Evolutionary conservation across 305 asterid species (phyloP).

Genomic region (Fraxinus sp.): DNA sequence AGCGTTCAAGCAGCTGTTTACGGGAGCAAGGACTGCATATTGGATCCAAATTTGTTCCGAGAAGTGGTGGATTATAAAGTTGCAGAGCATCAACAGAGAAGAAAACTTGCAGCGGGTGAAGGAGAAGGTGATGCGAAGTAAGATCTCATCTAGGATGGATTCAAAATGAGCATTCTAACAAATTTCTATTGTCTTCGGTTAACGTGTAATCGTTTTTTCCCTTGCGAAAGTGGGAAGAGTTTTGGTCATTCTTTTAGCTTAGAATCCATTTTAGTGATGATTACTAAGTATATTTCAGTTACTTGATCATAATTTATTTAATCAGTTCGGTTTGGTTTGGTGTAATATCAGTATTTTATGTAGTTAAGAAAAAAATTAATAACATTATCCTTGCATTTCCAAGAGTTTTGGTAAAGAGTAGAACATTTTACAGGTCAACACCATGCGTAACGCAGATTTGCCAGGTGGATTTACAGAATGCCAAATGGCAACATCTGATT

Average conservation of each 20-base stretch:
- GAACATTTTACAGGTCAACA: neutral
- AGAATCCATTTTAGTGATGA: conserved; percentile 3
- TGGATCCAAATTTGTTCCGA: conserved; percentile 69
- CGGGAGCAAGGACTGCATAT: conserved; percentile 70
- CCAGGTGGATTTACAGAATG: neutral
- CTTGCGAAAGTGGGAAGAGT: conserved; percentile 11
- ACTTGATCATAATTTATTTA: neutral
- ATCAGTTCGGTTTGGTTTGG: neutral
- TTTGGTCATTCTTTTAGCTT: conserved; percentile 20
- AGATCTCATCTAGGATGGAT: neutral
- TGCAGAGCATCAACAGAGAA: conserved; percentile 93
- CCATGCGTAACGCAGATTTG: neutral
- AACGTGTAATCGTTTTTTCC: conserved; percentile 8
- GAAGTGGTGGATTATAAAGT: conserved; percentile 95
- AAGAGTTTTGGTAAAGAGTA: neutral
- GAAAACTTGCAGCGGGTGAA: conserved; percentile 56
- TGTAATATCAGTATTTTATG: neutral
- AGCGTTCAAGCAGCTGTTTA: conserved; percentile 94
- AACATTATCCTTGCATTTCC: neutral
- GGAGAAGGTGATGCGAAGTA: conserved; percentile 1
- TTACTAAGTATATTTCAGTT: neutral
- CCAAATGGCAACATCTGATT: neutral
- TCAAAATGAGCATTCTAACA: neutral
- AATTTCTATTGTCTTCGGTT: conserved; percentile 25
- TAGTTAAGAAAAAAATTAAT: neutral